Percentiles rank a stretch among this genome's conserved stretches.
Conservation (phyloP, 345 rosid species). For the Linum tenue region DNA sequence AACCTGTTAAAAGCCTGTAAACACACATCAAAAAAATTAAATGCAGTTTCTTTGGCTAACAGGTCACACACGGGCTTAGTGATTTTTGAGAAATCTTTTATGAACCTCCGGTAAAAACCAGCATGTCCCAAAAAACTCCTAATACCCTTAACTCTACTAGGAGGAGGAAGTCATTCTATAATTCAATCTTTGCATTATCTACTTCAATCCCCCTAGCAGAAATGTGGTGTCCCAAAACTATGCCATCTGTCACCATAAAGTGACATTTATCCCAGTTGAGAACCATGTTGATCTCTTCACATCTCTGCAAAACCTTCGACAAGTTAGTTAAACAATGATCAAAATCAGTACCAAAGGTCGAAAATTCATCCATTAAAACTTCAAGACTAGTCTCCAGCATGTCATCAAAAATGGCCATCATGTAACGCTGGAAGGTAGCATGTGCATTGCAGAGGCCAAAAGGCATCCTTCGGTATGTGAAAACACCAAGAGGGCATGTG, state of each 20-base stretch:
- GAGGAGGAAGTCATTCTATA: not conserved
- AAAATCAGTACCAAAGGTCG: not conserved
- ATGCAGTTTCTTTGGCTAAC: not conserved
- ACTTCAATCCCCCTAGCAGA: not conserved
- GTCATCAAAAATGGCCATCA: not conserved
- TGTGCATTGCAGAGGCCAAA: not conserved
- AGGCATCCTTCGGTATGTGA: not conserved
- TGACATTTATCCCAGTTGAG: conserved; percentile 3
- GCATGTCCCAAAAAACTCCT: not conserved
- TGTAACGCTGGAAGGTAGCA: not conserved
- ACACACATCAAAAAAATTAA: not conserved
- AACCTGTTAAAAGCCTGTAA: not conserved
- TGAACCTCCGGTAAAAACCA: not conserved
- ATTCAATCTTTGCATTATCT: not conserved
- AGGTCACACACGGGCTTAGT: not conserved
- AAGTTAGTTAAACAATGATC: not conserved
- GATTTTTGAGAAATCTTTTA: not conserved
- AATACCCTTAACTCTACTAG: not conserved
- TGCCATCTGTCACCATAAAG: not conserved
- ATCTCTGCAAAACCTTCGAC: not conserved
- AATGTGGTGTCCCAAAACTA: not conserved
- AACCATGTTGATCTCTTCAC: not conserved
- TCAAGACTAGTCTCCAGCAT: not conserved
- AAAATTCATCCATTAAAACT: not conserved
- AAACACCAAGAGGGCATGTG: not conserved